These are phyloP conservation scores for Oenanthe javanica DNA, from an alignment of 140 eudicot genomes.

Conservation along the genomic window DNA sequence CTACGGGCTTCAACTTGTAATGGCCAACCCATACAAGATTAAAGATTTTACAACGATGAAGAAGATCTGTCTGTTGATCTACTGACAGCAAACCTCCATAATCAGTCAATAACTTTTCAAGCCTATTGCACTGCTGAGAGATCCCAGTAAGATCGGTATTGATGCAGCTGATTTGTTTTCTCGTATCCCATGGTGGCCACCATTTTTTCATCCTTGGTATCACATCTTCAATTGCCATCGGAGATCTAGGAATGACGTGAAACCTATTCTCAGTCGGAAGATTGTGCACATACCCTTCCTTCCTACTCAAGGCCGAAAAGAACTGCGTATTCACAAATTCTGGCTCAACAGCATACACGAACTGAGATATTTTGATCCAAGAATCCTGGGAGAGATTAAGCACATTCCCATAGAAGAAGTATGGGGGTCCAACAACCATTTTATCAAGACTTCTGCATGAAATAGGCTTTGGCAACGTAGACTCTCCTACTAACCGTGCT, in stretches of 20 bases:
- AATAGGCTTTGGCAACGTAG: conserved; percentile 33
- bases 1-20: conserved; percentile 48
- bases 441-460: conserved; percentile 47
- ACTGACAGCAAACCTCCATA: conserved; percentile 46
- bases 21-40: conserved; percentile 76
- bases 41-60: conserved; percentile 40
- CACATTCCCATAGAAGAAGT: conserved; percentile 72
- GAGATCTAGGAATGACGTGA: conserved; percentile 52
- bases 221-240: conserved; percentile 60
- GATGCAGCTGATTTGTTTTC: conserved; percentile 59
- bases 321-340: conserved; percentile 48
- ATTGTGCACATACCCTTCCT: conserved; percentile 77
- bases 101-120: conserved; percentile 30
- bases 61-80: conserved; percentile 46
- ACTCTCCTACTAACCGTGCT: conserved; percentile 21
- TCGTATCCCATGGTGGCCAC: conserved; percentile 90
- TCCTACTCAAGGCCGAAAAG: conserved; percentile 63
- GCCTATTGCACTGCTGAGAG: conserved; percentile 43
- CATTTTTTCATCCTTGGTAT: conserved; percentile 44
- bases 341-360: conserved; percentile 65
- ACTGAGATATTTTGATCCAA: conserved; percentile 74
- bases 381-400: conserved; percentile 51
- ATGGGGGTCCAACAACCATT: conserved; percentile 64
- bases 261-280: conserved; percentile 57
- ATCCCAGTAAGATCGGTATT: conserved; percentile 39